Base-by-base conservation (phyloP, 345 rosid species). In the Linum trigynum region DNA sequence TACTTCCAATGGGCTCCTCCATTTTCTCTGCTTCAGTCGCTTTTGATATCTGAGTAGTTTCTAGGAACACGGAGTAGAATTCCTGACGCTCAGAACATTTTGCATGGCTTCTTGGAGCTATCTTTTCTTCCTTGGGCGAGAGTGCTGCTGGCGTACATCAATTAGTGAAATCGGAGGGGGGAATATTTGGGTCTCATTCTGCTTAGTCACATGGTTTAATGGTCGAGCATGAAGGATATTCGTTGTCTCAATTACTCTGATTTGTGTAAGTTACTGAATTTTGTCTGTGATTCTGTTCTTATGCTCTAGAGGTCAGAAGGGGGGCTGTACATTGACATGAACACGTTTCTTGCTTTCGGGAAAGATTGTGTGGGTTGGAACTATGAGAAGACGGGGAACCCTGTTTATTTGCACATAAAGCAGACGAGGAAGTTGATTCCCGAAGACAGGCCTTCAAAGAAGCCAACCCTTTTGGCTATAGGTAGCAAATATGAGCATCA, bases 251-350 rank as follows among this genome's bases (percentile, higher is more conserved):
- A 23, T 23, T 23, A 23, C 32, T 23, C 32, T 1, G 32, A 48
- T 9, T 10, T 48, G 14, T 48, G 14, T 9, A 9, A 7, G 14
- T 48, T 48, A 10, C 53, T 48, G 14, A 48, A 48, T 48, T 9
- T 48, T 12, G 7, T 48, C 53, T 5, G 16, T 55, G 55, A 53
- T 55, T 69, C 39, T 36, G 17, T 57, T 3, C 59, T 72, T 16
- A 53, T 48, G 23, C 41, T 32, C 10, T 55, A 95, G 99, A 89
- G 80, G 71, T 89, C 91, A 6, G 94, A 86, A 80, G 99, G 96
- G 8, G 98, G 99, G 16, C 70, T 95, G 82, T 95, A 84, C 64
- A 65, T 95, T 1, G 98, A 95, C 79, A 77, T 95, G 96, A 91
- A 76, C 67, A 77, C 85, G 4, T 95, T 91, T 74, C 95, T 95